phyloP scores from a whole-genome alignment of 129 eudicot genomes.

The Gnaphalium uliginosum region DNA sequence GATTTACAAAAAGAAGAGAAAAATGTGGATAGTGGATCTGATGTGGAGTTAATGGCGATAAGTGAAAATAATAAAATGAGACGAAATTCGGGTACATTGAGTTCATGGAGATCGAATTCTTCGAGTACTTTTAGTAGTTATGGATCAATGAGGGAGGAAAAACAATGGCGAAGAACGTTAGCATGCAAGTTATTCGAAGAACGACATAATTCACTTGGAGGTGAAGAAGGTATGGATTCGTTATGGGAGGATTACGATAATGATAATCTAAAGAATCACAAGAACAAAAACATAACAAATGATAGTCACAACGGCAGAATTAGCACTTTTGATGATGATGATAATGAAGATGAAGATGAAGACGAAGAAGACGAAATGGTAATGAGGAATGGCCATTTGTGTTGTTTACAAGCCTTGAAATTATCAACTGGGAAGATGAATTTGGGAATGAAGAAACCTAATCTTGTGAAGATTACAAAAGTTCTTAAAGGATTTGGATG shows the following conservation, averaged over 20 bases:
- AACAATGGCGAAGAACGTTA: conserved; percentile 80
- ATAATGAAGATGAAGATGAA: conserved; percentile 28
- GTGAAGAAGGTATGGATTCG: conserved; percentile 83
- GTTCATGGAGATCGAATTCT: conserved; percentile 34
- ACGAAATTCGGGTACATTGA: conserved; percentile 25
- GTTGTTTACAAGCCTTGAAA: conserved; percentile 82
- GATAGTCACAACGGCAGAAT: conserved; percentile 15
- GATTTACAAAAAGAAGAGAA: conserved; percentile 27
- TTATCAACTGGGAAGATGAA: conserved; percentile 87
- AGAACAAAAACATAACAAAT: neutral
- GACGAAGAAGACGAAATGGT: conserved; percentile 42
- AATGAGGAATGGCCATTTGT: conserved; percentile 46
- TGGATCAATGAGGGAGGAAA: conserved; percentile 84
- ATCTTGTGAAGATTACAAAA: conserved; percentile 64
- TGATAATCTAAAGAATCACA: conserved; percentile 28
- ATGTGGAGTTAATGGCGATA: neutral
- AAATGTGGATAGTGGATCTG: conserved; percentile 42
- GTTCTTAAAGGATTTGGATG: conserved; percentile 83
- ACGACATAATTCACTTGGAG: conserved; percentile 51
- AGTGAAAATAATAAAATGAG: conserved; percentile 7
- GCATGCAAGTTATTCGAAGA: conserved; percentile 78
- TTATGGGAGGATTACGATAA: conserved; percentile 74
- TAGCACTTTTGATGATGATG: neutral
- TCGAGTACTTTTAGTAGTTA: conserved; percentile 36
- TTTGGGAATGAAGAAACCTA: conserved; percentile 79